phyloP scores from a whole-genome alignment of 2,329 filamentous ascomycete species.

The Phyllosticta citribraziliensis region DNA sequence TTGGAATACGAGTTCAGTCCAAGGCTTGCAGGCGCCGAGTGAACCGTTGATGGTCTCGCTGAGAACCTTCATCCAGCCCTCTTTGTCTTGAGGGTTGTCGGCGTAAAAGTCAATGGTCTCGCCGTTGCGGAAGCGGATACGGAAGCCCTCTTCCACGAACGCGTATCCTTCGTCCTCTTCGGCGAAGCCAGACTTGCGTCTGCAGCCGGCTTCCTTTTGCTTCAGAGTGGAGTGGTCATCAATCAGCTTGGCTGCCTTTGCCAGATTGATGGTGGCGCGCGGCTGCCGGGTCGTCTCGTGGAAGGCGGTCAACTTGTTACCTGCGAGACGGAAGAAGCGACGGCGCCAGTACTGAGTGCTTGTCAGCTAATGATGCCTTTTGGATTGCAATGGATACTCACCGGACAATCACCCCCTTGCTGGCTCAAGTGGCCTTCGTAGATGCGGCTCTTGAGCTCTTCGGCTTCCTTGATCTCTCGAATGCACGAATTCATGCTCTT shows the following conservation, averaged over 20 bases:
- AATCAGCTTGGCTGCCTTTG: slow-evolving; percentile 85
- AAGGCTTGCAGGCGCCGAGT: slow-evolving; percentile 41
- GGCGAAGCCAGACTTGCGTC: slow-evolving; percentile 88
- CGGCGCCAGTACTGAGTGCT: slow-evolving; percentile 78
- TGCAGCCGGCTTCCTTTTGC: slow-evolving; percentile 66
- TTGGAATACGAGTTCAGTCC: slow-evolving; percentile 51
- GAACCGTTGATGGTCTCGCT: slow-evolving; percentile 36
- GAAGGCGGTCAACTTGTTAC: slow-evolving; percentile 86
- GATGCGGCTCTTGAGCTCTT: slow-evolving; percentile 64
- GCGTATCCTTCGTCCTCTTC: slow-evolving; percentile 99
- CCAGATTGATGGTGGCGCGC: slow-evolving; percentile 90
- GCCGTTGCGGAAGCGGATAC: slow-evolving; percentile 95
- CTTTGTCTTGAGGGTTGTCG: slow-evolving; percentile 77
- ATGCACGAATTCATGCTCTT: slow-evolving; percentile 99
- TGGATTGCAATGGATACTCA: slow-evolving; percentile 43
- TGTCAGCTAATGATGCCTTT: neutral
- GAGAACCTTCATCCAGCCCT: slow-evolving; percentile 88
- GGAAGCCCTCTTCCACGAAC: slow-evolving; percentile 99
- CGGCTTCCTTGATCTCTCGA: slow-evolving; percentile 82
- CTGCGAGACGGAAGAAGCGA: slow-evolving; percentile 89
- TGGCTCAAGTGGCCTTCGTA: slow-evolving; percentile 90
- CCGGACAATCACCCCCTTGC: slow-evolving; percentile 93
- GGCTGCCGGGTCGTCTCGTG: slow-evolving; percentile 93
- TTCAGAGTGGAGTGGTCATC: slow-evolving; percentile 80
- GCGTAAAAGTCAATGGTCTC: slow-evolving; percentile 99